A percentile compares a stretch with the other conserved stretches of the same genome.
These are phyloP conservation scores for Xylariales sp. DNA, from an alignment of 2,329 filamentous ascomycete genomes.

Conservation along the genomic window DNA sequence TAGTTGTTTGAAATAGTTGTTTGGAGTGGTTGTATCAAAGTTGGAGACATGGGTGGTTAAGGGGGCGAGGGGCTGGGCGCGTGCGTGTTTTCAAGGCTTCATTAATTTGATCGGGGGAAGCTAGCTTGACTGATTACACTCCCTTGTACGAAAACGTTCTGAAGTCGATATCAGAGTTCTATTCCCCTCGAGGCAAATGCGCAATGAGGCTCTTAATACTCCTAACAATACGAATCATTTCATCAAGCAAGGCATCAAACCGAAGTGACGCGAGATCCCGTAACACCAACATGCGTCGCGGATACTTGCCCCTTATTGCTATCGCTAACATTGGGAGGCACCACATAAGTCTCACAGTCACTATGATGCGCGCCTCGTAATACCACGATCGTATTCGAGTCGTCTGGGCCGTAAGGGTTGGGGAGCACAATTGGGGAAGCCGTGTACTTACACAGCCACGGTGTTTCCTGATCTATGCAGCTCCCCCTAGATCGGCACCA, in stretches of 20 bases:
- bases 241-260: not conserved
- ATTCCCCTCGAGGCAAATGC: not conserved
- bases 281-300: not conserved
- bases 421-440: not conserved
- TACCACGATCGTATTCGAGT: not conserved
- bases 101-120: not conserved
- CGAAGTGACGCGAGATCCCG: not conserved
- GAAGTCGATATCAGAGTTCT: no score
- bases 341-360: slow-evolving; percentile 7
- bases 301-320: not conserved
- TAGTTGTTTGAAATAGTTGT: no score
- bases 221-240: not conserved
- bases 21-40: not conserved
- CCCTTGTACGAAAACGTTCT: not conserved
- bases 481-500: not conserved
- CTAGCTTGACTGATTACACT: not conserved
- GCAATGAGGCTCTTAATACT: not conserved
- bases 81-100: not conserved
- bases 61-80: no score
- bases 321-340: not conserved
- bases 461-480: slow-evolving; percentile 11
- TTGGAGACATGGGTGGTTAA: not conserved
- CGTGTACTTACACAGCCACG: not conserved
- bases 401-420: not conserved
- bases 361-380: not conserved